Evolutionary conservation across 495 filamentous ascomycete species (phyloP), one percentile per base, ranked within the genome.

Genomic region (Trichoderma reesei): DNA sequence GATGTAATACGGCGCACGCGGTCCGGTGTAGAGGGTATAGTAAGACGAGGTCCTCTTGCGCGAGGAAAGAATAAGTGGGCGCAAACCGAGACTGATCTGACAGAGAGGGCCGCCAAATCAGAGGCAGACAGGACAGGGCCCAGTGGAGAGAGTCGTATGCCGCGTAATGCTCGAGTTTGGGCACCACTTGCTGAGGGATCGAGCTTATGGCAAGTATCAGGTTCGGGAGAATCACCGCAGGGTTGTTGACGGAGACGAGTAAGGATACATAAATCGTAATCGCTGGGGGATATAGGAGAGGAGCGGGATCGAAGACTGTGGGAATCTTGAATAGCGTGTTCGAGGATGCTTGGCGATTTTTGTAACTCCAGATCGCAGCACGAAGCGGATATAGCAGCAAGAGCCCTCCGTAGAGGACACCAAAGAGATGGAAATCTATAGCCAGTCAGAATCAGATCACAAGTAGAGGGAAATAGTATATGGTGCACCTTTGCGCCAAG

Each of bases 1-100:
- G 86, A 67, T 86, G 83, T 67, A 97, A 72, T 63, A 87, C 83
- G 42, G 79, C 77, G 67, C 89, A 88, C 64, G 97, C 82, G 51
- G 86, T 86, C 72, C 91, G 89, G 72, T 98, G 92, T 63, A 98
- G 78, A 64, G 95, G 90, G 71, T 89, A 94, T 69, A 96, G 77
- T 68, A 91, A 75, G 42, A 82, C 77, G 46, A 92, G 75, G 33
- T 76, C 76, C 72, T 96, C 90, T 36, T 77, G 71, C 59, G 83
- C 69, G 38, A 88, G 69, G 65, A 65, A 71, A 44, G 59, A 65
- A 65, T 26, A 70, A 26, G 26, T 51, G 10, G 46, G 42, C 5
- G 38, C 14, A 7, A 38, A 33, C 0, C 42, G 33, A 34, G 16
- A 13, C 41, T 60, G 10, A 36, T 61, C 38, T 65, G 42, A 44